phyloP scores from a whole-genome alignment of 345 rosid genomes.

The Microthlaspi erraticum region DNA sequence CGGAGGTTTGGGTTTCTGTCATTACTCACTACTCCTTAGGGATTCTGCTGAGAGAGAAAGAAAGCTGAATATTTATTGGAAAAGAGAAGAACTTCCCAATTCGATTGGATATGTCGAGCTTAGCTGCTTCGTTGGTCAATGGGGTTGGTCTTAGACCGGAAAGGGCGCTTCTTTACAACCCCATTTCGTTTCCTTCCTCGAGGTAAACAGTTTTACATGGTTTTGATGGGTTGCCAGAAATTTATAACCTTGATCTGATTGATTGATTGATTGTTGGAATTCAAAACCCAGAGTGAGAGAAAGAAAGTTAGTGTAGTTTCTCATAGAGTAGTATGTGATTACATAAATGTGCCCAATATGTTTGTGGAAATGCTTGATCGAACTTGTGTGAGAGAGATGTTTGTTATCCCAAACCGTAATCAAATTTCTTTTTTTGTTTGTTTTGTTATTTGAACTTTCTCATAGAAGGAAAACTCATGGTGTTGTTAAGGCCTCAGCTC shows the following conservation, averaged over 20 bases:
- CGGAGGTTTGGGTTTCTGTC: slow-evolving; percentile 17
- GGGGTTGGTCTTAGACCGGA: slow-evolving; percentile 60
- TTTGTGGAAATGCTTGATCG: slow-evolving; percentile 41
- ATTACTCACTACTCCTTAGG: slow-evolving; percentile 5
- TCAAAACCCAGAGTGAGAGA: slow-evolving; percentile 1
- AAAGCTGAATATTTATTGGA: neutral
- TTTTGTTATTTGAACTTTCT: slow-evolving; percentile 24
- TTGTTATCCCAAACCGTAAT: neutral
- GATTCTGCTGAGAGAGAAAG: neutral
- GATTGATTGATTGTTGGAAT: neutral
- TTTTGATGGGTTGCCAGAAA: slow-evolving; percentile 25
- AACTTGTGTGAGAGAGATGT: slow-evolving; percentile 3
- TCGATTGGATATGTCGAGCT: slow-evolving; percentile 33
- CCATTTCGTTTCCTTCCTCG: slow-evolving; percentile 29
- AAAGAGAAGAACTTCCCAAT: neutral
- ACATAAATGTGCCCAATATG: slow-evolving; percentile 7
- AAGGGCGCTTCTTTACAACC: slow-evolving; percentile 30
- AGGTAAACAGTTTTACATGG: slow-evolving; percentile 18
- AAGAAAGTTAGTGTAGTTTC: slow-evolving; percentile 2
- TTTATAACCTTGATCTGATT: slow-evolving; percentile 11
- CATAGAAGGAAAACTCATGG: slow-evolving; percentile 55
- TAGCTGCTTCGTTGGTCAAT: slow-evolving; percentile 60
- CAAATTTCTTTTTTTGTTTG: slow-evolving; percentile 7
- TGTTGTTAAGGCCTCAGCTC: slow-evolving; percentile 74
- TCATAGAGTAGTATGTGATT: slow-evolving; percentile 3